Evolutionary conservation across 192 early-diverging fungal genomes (phyloP).

Genomic region (Umbelopsis sp.): DNA sequence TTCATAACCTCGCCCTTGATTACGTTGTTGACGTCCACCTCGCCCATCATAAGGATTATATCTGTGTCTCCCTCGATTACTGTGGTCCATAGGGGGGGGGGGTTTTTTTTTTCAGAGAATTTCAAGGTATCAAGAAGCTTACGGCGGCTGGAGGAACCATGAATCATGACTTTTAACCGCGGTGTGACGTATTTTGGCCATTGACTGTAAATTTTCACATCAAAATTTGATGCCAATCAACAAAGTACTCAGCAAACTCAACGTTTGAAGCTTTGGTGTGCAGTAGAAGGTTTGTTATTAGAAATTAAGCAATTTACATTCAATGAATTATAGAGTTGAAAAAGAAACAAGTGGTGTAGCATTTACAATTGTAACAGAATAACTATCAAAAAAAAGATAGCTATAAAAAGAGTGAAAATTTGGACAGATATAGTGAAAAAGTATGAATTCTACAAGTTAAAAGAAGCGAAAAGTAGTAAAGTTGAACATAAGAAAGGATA

Average conservation of each 20-base stretch:
- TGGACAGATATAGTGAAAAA: no score
- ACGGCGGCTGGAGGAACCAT: no score
- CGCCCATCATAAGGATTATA: conserved; percentile 14
- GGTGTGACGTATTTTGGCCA: no score
- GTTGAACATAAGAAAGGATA: no score
- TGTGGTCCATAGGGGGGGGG: conserved; percentile 18
- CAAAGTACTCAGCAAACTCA: neutral
- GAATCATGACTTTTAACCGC: no score
- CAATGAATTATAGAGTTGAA: neutral
- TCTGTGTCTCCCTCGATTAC: conserved; percentile 20
- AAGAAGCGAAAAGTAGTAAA: no score
- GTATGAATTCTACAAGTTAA: no score
- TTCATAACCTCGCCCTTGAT: neutral
- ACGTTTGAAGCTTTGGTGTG: neutral
- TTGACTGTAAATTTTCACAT: no score
- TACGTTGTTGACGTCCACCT: conserved; percentile 13
- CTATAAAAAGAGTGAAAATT: neutral
- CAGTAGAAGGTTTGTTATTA: neutral
- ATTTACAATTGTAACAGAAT: conserved; percentile 12
- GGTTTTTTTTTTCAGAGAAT: no score
- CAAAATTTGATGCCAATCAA: no score
- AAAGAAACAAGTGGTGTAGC: neutral
- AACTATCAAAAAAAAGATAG: neutral
- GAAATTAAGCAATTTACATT: conserved; percentile 12
- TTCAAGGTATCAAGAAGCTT: no score